A percentile compares a stretch with the other conserved stretches of the same genome.
These are phyloP conservation scores for Peltaster fructicola DNA, from an alignment of 2,329 filamentous ascomycete genomes.

Conservation along the genomic window DNA sequence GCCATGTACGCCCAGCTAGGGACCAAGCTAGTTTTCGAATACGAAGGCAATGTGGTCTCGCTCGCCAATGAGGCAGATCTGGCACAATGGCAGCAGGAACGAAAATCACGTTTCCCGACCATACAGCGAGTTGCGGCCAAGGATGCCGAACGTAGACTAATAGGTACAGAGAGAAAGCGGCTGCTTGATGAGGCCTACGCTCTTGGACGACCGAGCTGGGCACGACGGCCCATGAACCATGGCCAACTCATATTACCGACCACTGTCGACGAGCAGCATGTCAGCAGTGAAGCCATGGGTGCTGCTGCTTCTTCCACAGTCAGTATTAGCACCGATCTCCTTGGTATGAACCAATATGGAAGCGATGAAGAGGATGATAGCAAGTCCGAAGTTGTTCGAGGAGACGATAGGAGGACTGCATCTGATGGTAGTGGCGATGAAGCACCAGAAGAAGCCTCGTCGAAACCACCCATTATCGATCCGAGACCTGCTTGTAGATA, in stretches of 20 bases:
- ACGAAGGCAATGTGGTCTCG: constrained; percentile 36
- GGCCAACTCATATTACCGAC: no score
- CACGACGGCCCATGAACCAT: no score
- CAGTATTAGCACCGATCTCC: no score
- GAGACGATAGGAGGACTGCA: constrained; percentile 5
- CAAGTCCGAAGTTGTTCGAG: constrained; percentile 7
- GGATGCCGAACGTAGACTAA: constrained; percentile 12
- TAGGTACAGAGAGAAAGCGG: constrained; percentile 17
- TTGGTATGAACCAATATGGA: no score
- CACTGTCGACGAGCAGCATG: no score
- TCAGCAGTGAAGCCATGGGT: constrained; percentile 4
- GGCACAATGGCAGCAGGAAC: constrained; percentile 62
- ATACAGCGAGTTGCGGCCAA: constrained; percentile 48
- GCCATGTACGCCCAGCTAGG: constrained; percentile 23
- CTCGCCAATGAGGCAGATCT: constrained; percentile 48
- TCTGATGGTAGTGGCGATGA: constrained; percentile 17
- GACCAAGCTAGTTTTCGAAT: constrained; percentile 28
- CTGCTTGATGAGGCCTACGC: constrained; percentile 17
- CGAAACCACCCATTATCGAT: constrained; percentile 13
- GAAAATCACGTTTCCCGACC: constrained; percentile 66
- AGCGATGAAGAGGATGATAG: no score
- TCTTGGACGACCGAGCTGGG: no score
- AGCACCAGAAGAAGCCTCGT: constrained; percentile 22
- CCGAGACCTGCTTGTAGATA: constrained; percentile 11
- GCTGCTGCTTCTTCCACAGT: no score